These are phyloP conservation scores for Gnomoniopsis smithogilvyi DNA, from an alignment of 2,329 filamentous ascomycete genomes.

Conservation along the genomic window DNA sequence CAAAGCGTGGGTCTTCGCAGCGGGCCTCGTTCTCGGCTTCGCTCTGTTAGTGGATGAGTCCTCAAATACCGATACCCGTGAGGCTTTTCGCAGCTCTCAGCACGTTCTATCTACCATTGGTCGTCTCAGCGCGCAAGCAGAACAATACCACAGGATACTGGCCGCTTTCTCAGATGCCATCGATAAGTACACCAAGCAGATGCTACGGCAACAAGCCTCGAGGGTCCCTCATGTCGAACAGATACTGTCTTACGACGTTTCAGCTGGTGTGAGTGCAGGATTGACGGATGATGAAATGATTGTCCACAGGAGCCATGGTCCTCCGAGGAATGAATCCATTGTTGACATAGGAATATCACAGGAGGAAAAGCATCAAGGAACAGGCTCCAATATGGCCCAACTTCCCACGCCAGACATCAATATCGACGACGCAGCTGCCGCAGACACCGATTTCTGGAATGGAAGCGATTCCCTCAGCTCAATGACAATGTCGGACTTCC, in stretches of 20 bases:
- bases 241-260: constrained; percentile 9
- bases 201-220: neutral
- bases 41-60: constrained; percentile 17
- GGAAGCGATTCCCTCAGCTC: constrained; percentile 8
- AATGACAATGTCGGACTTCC: constrained; percentile 2
- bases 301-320: neutral
- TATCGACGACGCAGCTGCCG: neutral
- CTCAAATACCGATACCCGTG: constrained; percentile 16
- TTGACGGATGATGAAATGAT: neutral
- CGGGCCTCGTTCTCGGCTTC: constrained; percentile 16
- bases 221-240: constrained; percentile 6
- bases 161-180: constrained; percentile 19
- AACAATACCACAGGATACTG: constrained; percentile 20
- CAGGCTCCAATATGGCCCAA: neutral
- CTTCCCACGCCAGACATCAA: constrained; percentile 5
- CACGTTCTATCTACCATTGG: constrained; percentile 3
- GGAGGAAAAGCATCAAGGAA: neutral
- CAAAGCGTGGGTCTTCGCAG: constrained; percentile 18
- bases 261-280: constrained; percentile 1
- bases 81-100: constrained; percentile 16
- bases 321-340: no score
- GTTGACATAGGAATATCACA: neutral
- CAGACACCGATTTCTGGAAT: constrained; percentile 2
- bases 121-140: constrained; percentile 20
- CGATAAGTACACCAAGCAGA: constrained; percentile 5